phyloP scores from a whole-genome alignment of 2,329 filamentous ascomycete genomes.

The Sarocladiaceae sp. region DNA sequence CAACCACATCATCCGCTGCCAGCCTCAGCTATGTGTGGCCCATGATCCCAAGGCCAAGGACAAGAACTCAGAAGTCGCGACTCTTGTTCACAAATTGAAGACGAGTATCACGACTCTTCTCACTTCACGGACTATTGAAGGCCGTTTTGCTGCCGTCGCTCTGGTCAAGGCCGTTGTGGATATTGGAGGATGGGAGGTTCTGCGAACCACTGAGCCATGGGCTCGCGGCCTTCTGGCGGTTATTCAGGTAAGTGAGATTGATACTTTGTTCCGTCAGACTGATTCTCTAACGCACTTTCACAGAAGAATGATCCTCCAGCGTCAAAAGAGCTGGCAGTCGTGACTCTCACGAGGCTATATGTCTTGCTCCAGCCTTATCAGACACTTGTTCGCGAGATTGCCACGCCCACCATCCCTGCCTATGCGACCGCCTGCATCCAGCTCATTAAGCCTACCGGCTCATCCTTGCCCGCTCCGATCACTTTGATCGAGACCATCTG shows the following conservation, averaged over 20 bases:
- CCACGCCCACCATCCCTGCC: constrained; percentile 69
- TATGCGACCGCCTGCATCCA: constrained; percentile 71
- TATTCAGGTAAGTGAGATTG: constrained; percentile 56
- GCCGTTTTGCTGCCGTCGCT: constrained; percentile 70
- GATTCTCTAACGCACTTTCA: constrained; percentile 3
- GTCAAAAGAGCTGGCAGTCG: constrained; percentile 69
- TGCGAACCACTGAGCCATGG: constrained; percentile 70
- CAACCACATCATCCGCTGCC: constrained; percentile 50
- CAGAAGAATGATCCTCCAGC: constrained; percentile 72
- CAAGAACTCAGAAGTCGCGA: constrained; percentile 54
- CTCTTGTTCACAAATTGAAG: constrained; percentile 76
- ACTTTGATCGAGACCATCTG: constrained; percentile 61
- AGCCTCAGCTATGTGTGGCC: constrained; percentile 55
- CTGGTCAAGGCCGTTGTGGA: constrained; percentile 78
- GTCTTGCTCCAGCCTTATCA: constrained; percentile 74
- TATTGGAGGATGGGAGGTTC: constrained; percentile 74
- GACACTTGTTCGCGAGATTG: constrained; percentile 79
- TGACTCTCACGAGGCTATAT: constrained; percentile 79
- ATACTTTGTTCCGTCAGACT: no score
- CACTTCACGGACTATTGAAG: constrained; percentile 67
- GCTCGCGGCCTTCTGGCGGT: constrained; percentile 69
- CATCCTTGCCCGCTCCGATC: constrained; percentile 26
- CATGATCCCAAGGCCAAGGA: constrained; percentile 56
- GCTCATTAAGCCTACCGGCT: constrained; percentile 42
- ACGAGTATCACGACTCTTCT: constrained; percentile 71